These are phyloP conservation scores for Henckelia pumila DNA, from an alignment of 257 asterid species.

Conservation along the genomic window DNA sequence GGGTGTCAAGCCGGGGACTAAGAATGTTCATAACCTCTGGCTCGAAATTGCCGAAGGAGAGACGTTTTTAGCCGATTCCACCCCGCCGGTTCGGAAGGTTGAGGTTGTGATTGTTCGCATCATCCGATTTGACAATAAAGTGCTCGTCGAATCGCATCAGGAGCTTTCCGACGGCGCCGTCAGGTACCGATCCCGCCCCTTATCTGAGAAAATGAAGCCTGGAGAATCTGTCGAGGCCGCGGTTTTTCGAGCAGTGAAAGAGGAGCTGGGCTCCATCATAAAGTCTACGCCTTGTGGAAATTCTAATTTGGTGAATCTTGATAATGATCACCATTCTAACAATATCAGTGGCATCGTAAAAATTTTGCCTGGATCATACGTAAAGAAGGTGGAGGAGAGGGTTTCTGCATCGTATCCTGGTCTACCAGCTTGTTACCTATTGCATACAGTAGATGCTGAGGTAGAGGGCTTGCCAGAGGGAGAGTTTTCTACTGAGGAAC, in stretches of 20 bases:
- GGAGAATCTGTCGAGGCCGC: slow-evolving; percentile 84
- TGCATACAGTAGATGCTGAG: slow-evolving; percentile 76
- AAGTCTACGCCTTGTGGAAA: neutral
- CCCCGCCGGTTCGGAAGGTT: slow-evolving; percentile 73
- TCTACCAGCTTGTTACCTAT: slow-evolving; percentile 78
- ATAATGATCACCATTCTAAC: neutral
- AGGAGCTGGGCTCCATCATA: slow-evolving; percentile 70
- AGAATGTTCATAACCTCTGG: slow-evolving; percentile 81
- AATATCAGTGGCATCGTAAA: slow-evolving; percentile 34
- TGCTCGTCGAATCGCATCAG: slow-evolving; percentile 86
- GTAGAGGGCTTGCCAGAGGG: slow-evolving; percentile 79
- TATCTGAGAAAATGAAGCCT: slow-evolving; percentile 97
- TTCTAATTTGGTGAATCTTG: neutral
- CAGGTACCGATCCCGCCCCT: slow-evolving; percentile 61
- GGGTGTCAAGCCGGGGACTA: slow-evolving; percentile 95
- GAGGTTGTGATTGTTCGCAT: slow-evolving; percentile 75
- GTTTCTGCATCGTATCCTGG: slow-evolving; percentile 86
- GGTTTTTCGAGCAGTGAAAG: slow-evolving; percentile 71
- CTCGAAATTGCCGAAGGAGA: slow-evolving; percentile 89
- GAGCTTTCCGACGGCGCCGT: slow-evolving; percentile 74
- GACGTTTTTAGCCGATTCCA: slow-evolving; percentile 59
- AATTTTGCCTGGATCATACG: slow-evolving; percentile 59
- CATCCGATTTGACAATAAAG: slow-evolving; percentile 42
- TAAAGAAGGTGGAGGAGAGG: slow-evolving; percentile 78
- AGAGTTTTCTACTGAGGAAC: slow-evolving; percentile 83